Evolutionary conservation across 164 flowering plant species (phyloP), one percentile per base, ranked within the genome.

Genomic region (Annona squamosa): DNA sequence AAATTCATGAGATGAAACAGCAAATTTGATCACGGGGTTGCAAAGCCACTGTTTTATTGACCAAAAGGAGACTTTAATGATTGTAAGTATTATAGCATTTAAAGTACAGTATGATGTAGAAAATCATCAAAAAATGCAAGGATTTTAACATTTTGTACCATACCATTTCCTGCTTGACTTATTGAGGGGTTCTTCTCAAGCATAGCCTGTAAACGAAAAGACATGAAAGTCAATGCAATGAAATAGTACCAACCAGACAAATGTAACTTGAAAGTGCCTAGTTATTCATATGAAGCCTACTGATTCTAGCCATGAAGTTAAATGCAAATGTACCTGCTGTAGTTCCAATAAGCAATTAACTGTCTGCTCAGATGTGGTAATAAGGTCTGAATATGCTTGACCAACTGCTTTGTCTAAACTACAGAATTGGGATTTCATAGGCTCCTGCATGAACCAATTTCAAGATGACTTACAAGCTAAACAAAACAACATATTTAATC

Each of bases 111-210:
- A 26, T 26, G 37, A 26, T 26, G 37, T 26, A 52, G 3, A 52
- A 10, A 52, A 52, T 52, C 13, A 52, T 52, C 59, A 52, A 52
- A 5, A 4, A 4, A 37, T 19, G 46, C 12, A 37, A 18, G 67
- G 10, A 37, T 19, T 19, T 16, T 66, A 18, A 44, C 12, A 37
- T 19, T 19, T 16, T 66, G 44, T 45, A 48, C 42, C 79, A 75
- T 89, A 93, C 99, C 94, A 73, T 86, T 83, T 46, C 74, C 37
- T 4, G 78, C 76, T 78, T 87, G 87, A 77, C 77, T 67, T 71
- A 93, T 85, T 6, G 92, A 79, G 9, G 91, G 88, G 79, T 90
- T 95, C 72, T 89, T 93, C 81, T 87, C 91, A 65, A 93, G 75
- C 77, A 95, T 75, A 71, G 93, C 97, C 99, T 95, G 87, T 52